Evolutionary conservation across 805 yeast genomes (phyloP), one percentile per base, ranked within the genome.

Genomic region (Candida stauntonica): DNA sequence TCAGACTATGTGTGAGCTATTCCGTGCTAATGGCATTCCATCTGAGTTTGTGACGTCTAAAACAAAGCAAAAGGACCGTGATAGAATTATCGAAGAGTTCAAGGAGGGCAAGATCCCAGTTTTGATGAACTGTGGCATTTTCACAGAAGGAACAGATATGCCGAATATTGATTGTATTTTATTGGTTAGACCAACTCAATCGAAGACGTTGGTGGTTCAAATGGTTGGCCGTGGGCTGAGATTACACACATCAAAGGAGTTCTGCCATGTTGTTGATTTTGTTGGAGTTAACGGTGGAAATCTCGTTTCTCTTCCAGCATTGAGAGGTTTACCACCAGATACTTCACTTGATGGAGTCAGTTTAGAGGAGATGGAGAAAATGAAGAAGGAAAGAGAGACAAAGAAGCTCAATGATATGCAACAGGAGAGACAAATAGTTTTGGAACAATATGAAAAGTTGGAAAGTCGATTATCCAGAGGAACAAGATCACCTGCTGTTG

Each of bases 101-200:
- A 72, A 68, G 44, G 49, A 61, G 0, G 88, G 93, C 0, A 55
- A 69, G 13, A 67, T 86, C 15, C 76, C 81, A 5, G 94, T 91
- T 0, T 61, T 89, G 21, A 72, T 93, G 63, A 91, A 91, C 54
- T 93, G 95, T 57, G 86, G 84, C 14, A 86, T 89, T 5, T 81
- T 91, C 50, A 89, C 96, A 0, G 98, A 89, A 58, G 98, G 98
- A 0, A 87, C 97, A 0, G 97, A 89, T 62, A 79, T 91, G 15
- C 97, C 97, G 3, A 79, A 79, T 44, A 82, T 88, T 40, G 97
- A 89, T 54, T 79, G 87, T 21, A 64, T 89, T 11, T 66, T 89
- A 20, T 59, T 89, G 23, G 84, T 86, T 4, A 64, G 96, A 24
- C 96, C 96, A 2, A 85, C 96, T 0, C 71, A 70, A 41, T 88